Evolutionary conservation across 2,329 filamentous ascomycete genomes (phyloP).

Genomic region (Ceratocystis cubensis): DNA sequence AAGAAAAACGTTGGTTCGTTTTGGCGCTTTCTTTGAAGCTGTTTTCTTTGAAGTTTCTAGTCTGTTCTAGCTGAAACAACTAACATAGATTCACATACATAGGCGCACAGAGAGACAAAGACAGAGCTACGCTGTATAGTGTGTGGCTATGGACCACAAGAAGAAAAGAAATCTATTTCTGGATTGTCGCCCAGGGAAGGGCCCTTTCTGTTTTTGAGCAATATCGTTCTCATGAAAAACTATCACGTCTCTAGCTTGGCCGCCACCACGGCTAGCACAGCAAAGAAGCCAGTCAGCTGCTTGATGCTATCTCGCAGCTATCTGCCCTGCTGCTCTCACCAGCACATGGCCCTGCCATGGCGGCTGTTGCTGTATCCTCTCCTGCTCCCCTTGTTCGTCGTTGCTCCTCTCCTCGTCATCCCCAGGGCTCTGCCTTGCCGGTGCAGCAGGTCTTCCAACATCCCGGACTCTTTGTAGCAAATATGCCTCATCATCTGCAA

Average conservation of each 20-base stretch:
- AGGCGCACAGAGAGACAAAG: neutral
- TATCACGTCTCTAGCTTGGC: neutral
- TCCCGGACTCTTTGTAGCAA: conserved; percentile 19
- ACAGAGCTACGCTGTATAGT: neutral
- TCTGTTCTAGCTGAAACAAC: neutral
- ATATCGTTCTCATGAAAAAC: neutral
- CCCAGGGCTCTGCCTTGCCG: neutral
- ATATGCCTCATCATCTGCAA: conserved; percentile 15
- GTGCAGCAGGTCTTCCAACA: conserved; percentile 7
- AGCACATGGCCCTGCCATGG: neutral
- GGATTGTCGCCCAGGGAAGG: neutral
- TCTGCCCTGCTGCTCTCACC: neutral
- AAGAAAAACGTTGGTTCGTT: neutral
- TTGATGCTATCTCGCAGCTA: neutral
- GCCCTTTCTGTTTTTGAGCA: neutral
- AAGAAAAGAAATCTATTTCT: conserved; percentile 1
- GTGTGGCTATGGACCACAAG: neutral
- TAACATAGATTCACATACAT: neutral
- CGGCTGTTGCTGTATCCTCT: conserved; percentile 3
- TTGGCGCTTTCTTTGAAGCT: neutral
- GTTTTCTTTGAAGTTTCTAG: neutral
- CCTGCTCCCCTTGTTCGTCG: neutral
- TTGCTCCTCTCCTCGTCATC: neutral
- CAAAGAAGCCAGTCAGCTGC: neutral
- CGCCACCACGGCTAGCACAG: neutral